These are phyloP conservation scores for Moesziomyces globuligerus DNA, from an alignment of 1,284 basidiomycete genomes.

Conservation along the genomic window DNA sequence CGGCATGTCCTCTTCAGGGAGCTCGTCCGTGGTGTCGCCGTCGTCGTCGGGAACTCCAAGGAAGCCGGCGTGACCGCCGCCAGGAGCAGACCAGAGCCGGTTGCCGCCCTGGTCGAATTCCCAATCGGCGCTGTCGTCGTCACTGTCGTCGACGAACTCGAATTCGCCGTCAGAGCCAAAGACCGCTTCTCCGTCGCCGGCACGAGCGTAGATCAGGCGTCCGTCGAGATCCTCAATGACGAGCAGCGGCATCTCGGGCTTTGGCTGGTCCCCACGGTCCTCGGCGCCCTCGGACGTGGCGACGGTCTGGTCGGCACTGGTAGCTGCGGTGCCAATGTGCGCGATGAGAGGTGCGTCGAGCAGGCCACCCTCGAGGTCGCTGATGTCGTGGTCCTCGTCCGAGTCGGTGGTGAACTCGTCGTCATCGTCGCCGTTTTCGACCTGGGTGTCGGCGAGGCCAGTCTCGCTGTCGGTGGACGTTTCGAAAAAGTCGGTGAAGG, in stretches of 20 bases:
- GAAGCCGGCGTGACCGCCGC: constrained; percentile 15
- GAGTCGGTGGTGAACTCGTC: constrained; percentile 50
- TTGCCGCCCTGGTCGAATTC: constrained; percentile 44
- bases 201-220: constrained; percentile 65
- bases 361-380: constrained; percentile 55
- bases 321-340: constrained; percentile 42
- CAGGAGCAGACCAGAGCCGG: constrained; percentile 22
- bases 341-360: constrained; percentile 59
- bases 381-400: constrained; percentile 58
- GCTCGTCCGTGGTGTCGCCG: constrained; percentile 67
- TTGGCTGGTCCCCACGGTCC: constrained; percentile 14
- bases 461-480: constrained; percentile 56
- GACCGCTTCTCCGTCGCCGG: constrained; percentile 66
- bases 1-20: constrained; percentile 66
- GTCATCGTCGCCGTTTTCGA: constrained; percentile 56
- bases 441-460: constrained; percentile 11
- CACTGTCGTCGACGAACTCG: constrained; percentile 64
- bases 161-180: constrained; percentile 67
- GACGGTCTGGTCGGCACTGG: constrained; percentile 7
- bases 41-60: constrained; percentile 51
- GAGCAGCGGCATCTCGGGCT: constrained; percentile 60
- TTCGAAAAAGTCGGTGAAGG: constrained; percentile 66
- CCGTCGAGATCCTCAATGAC: constrained; percentile 67
- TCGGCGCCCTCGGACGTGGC: constrained; percentile 14
- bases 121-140: constrained; percentile 58